phyloP scores from a whole-genome alignment of 2,329 filamentous ascomycete genomes.

The Coleophoma crateriformis region DNA sequence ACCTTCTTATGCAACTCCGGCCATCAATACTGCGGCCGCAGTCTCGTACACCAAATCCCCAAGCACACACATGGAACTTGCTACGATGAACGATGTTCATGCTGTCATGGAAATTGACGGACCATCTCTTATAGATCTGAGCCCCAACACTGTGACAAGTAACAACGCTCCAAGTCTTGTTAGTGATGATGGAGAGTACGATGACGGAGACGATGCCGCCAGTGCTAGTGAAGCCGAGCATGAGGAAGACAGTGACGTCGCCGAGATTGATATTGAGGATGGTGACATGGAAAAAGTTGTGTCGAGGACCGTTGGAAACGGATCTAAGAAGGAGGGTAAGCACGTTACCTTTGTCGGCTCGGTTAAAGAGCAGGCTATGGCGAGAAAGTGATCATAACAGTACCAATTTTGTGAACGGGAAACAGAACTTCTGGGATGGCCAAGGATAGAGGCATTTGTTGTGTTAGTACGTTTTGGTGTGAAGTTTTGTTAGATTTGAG shows the following conservation, averaged over 20 bases:
- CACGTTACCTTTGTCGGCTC: conserved; percentile 30
- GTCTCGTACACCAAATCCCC: conserved; percentile 12
- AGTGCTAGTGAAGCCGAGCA: conserved; percentile 38
- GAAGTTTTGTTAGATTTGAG: too few relatives aligned
- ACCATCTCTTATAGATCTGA: conserved; percentile 57
- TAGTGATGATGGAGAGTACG: conserved; percentile 75
- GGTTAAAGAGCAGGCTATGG: conserved; percentile 14
- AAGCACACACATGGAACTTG: conserved; percentile 9
- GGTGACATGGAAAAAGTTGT: conserved; percentile 27
- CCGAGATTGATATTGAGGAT: conserved; percentile 57
- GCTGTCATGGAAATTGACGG: conserved; percentile 38
- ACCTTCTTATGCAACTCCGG: conserved; percentile 27
- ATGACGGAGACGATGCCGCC: conserved; percentile 61
- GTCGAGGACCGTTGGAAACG: conserved; percentile 15
- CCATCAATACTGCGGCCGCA: conserved; percentile 13
- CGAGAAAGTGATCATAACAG: conserved; percentile 9
- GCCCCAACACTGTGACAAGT: conserved; percentile 63
- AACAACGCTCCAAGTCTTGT: conserved; percentile 76
- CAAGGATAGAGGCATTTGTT: too few relatives aligned
- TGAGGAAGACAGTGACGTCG: conserved; percentile 56
- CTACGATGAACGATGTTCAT: conserved; percentile 15
- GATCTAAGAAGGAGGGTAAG: conserved; percentile 24
- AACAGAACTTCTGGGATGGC: background rate
- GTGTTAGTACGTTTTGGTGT: too few relatives aligned
- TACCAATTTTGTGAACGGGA: background rate